Base-by-base conservation (phyloP, 805 yeast species). In the Schizosaccharomyces lindneri region DNA sequence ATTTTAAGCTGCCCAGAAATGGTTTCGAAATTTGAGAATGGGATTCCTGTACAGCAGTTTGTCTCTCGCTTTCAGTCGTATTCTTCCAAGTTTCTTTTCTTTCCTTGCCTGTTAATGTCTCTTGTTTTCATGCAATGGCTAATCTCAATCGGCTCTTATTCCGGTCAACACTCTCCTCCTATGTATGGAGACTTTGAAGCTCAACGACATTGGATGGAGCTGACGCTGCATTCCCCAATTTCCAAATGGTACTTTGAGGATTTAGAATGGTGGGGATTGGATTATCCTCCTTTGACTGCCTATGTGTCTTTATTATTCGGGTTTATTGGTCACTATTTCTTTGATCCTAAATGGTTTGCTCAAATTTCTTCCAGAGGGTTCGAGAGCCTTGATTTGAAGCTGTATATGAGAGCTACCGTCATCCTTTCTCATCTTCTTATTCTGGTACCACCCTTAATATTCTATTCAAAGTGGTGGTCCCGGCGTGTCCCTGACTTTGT, bases 141-240 rank as follows among this genome's bases (percentile, higher is more conserved):
- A 0, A 83, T 90, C 27, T 95, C 96, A 0, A 74, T 89, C 46
- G 98, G 97, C 0, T 78, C 87, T 4, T 89, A 81, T 68, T 87
- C 95, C 27, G 98, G 98, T 5, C 55, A 55, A 27, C 43, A 55
- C 41, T 73, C 76, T 1, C 81, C 85, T 7, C 97, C 97, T 4
- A 80, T 87, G 80, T 81, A 75, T 74, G 98, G 98, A 5, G 98
- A 93, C 70, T 90, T 93, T 68, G 98, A 93, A 71, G 97, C 97
- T 0, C 98, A 93, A 71, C 79, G 98, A 65, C 98, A 90, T 71
- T 93, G 98, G 98, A 78, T 93, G 79, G 98, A 93, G 70, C 75
- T 90, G 61, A 90, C 97, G 0, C 81, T 76, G 48, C 81, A 82
- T 66, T 70, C 89, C 60, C 93, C 95, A 0, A 71, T 87, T 0